Conservation (phyloP, 1,284 basidiomycete species). For the Xerocomus nothofagi region DNA sequence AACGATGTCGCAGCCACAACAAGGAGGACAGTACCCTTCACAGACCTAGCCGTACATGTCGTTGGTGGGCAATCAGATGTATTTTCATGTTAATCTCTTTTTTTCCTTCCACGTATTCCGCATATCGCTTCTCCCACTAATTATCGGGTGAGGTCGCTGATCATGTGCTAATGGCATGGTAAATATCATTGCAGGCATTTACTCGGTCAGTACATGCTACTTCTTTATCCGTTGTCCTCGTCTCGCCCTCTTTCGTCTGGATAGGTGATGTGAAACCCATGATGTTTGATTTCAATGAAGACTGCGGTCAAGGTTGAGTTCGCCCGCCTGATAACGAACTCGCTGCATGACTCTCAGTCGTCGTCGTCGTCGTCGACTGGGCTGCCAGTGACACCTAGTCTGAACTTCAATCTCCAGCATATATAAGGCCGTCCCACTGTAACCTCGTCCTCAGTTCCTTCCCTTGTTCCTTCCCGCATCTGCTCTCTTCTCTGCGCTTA, state of each 20-base stretch:
- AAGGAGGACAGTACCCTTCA: slow-evolving; percentile 34
- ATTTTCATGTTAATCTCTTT: slow-evolving; percentile 13
- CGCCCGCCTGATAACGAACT: not conserved
- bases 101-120: slow-evolving; percentile 4
- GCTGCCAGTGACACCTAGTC: slow-evolving; percentile 7
- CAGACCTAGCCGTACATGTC: slow-evolving; percentile 26
- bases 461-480: not conserved
- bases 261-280: not conserved
- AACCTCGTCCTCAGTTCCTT: slow-evolving; percentile 2
- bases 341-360: not conserved
- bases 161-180: not conserved
- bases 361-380: not conserved
- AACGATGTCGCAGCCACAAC: slow-evolving; percentile 30
- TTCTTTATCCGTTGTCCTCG: not conserved
- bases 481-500: not conserved
- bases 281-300: not conserved
- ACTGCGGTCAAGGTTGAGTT: not conserved
- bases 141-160: slow-evolving; percentile 8
- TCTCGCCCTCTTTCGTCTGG: not conserved
- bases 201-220: not conserved
- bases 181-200: not conserved
- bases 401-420: slow-evolving; percentile 5
- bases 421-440: slow-evolving; percentile 8
- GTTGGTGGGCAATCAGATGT: slow-evolving; percentile 15
- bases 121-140: slow-evolving; percentile 1